phyloP scores from a whole-genome alignment of 1,139 yeast genomes.

The Suhomyces choctaworum region DNA sequence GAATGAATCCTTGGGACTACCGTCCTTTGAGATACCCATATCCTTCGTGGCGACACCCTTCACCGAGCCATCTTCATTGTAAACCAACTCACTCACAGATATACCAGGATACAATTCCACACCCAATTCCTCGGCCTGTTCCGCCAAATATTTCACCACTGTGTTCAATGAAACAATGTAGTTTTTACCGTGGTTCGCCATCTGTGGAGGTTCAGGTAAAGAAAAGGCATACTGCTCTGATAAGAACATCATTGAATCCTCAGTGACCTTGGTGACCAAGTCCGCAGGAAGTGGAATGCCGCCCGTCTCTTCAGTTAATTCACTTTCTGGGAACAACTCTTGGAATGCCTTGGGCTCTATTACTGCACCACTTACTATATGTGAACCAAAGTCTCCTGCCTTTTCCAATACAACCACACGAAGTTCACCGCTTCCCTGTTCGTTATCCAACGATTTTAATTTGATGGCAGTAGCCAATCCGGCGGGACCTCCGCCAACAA shows the following conservation, averaged over 20 bases:
- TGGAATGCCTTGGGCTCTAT: conserved; percentile 83
- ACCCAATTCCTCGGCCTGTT: conserved; percentile 88
- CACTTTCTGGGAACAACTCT: conserved; percentile 82
- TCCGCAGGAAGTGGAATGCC: conserved; percentile 78
- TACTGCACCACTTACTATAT: conserved; percentile 91
- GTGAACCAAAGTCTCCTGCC: conserved; percentile 90
- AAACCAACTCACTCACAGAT: conserved; percentile 80
- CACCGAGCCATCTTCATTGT: conserved; percentile 57
- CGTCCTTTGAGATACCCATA: conserved; percentile 75
- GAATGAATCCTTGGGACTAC: conserved; percentile 74
- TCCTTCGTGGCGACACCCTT: conserved; percentile 93
- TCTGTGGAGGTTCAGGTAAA: conserved; percentile 91
- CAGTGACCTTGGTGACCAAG: conserved; percentile 68
- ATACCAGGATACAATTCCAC: conserved; percentile 93
- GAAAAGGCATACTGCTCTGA: conserved; percentile 59
- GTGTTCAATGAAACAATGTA: conserved; percentile 82
- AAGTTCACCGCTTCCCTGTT: conserved; percentile 63
- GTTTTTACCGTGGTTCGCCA: conserved; percentile 77
- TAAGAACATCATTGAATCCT: conserved; percentile 68
- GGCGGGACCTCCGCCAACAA: conserved; percentile 98
- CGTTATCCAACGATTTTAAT: conserved; percentile 78
- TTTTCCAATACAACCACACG: conserved; percentile 89
- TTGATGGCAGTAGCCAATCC: conserved; percentile 93
- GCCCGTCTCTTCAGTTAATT: conserved; percentile 39
- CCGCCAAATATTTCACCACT: conserved; percentile 80